Percentiles rank a stretch among this genome's conserved stretches.
These are phyloP conservation scores for Corynespora cassiicola DNA, from an alignment of 2,329 filamentous ascomycete genomes.

Conservation along the genomic window DNA sequence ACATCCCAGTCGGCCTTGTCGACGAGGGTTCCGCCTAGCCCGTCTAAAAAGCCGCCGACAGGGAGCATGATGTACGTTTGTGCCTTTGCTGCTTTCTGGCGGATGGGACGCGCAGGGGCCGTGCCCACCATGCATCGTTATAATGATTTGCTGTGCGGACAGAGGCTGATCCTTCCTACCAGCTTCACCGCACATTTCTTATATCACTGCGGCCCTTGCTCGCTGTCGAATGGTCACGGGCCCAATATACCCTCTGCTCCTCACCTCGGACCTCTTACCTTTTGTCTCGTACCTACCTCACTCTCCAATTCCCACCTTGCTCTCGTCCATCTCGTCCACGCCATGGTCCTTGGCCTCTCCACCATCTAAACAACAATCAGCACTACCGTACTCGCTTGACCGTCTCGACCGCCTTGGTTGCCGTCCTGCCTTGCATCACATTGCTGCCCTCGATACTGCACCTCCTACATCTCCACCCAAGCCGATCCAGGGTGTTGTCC, in stretches of 20 bases:
- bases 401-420: slow-evolving; percentile 1
- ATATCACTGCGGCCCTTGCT: slow-evolving; percentile 37
- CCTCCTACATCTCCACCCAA: slow-evolving; percentile 2
- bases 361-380: slow-evolving; percentile 17
- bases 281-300: slow-evolving; percentile 5
- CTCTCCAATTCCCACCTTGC: slow-evolving; percentile 15
- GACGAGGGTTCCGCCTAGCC: slow-evolving; percentile 19
- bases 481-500: slow-evolving; percentile 31
- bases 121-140: slow-evolving; percentile 19
- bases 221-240: slow-evolving; percentile 26
- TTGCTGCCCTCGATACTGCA: slow-evolving; percentile 4
- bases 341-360: slow-evolving; percentile 26
- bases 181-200: slow-evolving; percentile 40
- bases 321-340: slow-evolving; percentile 10
- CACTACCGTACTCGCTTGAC: slow-evolving; percentile 9
- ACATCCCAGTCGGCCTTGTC: slow-evolving; percentile 12
- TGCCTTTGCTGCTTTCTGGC: slow-evolving; percentile 27
- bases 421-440: slow-evolving; percentile 4
- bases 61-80: slow-evolving; percentile 28
- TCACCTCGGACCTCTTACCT: slow-evolving; percentile 15
- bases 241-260: slow-evolving; percentile 22
- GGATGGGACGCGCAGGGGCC: slow-evolving; percentile 26
- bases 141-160: slow-evolving; percentile 36
- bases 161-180: slow-evolving; percentile 25
- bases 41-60: slow-evolving; percentile 30